Conservation (phyloP, 371 early-diverging fungal species). For the Catenaria anguillulae region DNA sequence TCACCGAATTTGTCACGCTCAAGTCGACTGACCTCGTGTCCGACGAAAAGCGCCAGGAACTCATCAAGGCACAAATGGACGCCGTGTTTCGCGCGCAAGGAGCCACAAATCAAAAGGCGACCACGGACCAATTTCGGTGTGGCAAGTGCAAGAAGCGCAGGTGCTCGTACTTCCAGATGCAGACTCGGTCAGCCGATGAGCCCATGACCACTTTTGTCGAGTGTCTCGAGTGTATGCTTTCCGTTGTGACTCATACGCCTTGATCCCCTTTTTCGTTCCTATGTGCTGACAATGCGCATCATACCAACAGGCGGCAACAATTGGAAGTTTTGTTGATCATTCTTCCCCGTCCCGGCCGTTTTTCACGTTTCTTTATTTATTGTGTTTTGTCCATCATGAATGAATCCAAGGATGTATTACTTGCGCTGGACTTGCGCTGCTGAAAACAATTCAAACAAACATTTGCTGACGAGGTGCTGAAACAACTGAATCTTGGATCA, state of each 20-base stretch:
- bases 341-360: too few relatives aligned
- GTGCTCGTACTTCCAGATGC: constrained; percentile 91
- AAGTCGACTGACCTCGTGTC: constrained; percentile 77
- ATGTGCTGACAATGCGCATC: too few relatives aligned
- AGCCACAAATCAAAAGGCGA: constrained; percentile 60
- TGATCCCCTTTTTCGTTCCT: too few relatives aligned
- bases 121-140: constrained; percentile 89
- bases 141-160: constrained; percentile 82
- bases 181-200: constrained; percentile 17
- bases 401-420: too few relatives aligned
- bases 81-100: constrained; percentile 64
- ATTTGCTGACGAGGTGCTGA: too few relatives aligned
- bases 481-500: too few relatives aligned
- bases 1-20: constrained; percentile 54
- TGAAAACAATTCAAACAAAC: too few relatives aligned
- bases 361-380: too few relatives aligned
- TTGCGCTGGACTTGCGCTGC: too few relatives aligned
- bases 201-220: constrained; percentile 8
- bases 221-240: constrained; percentile 3
- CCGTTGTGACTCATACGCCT: too few relatives aligned
- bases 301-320: not conserved
- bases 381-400: too few relatives aligned
- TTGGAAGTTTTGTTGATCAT: not conserved
- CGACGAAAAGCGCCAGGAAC: constrained; percentile 54
- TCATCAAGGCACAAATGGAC: constrained; percentile 50